phyloP scores from a whole-genome alignment of 2,329 filamentous ascomycete species.

The Botrytis fragariae region DNA sequence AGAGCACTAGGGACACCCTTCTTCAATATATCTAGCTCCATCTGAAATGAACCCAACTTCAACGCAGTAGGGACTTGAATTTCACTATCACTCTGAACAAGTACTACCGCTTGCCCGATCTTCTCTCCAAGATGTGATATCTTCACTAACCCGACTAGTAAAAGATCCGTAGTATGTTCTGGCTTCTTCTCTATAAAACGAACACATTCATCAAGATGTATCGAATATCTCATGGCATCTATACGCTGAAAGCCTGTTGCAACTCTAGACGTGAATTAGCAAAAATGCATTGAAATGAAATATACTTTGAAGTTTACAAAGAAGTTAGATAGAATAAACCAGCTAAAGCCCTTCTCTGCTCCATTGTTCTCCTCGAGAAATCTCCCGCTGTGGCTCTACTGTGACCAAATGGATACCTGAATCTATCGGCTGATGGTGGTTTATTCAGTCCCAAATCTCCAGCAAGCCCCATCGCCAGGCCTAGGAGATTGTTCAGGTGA shows the following conservation, averaged over 20 bases:
- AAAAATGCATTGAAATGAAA: background rate
- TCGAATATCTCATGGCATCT: conserved; percentile 15
- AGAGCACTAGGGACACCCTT: background rate
- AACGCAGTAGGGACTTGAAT: background rate
- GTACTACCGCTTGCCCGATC: background rate
- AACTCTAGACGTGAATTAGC: background rate
- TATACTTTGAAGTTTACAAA: background rate
- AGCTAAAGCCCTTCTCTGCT: conserved; percentile 13
- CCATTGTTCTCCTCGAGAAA: conserved; percentile 4
- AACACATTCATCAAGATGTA: conserved; percentile 12
- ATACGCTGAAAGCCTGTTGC: conserved; percentile 8
- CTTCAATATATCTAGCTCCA: conserved; percentile 5
- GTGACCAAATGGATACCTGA: conserved; percentile 7
- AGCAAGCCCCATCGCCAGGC: background rate
- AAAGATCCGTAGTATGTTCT: conserved; percentile 5
- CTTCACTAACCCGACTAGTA: conserved; percentile 11
- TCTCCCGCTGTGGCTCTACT: conserved; percentile 2
- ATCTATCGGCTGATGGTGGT: conserved; percentile 3
- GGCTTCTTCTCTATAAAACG: background rate
- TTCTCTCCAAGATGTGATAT: conserved; percentile 1
- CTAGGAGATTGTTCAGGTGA: conserved; percentile 17
- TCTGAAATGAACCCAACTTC: background rate
- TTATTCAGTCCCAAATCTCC: conserved; percentile 11
- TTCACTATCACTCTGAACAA: background rate
- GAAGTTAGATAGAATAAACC: conserved; percentile 17